Conservation (phyloP, 1,284 basidiomycete genomes). For the Leucoagaricus sp. region DNA sequence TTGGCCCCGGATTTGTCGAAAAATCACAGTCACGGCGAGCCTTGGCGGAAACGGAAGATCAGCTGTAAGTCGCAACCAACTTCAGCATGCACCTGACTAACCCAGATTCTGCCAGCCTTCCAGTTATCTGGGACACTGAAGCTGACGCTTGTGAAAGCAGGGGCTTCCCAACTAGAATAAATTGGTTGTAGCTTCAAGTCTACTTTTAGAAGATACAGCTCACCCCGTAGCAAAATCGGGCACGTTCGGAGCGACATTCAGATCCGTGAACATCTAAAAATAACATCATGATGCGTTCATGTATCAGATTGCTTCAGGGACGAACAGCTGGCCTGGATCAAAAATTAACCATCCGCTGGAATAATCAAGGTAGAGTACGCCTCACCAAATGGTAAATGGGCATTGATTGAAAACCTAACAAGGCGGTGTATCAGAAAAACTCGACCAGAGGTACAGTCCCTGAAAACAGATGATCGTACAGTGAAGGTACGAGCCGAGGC, state of each 20-base stretch:
- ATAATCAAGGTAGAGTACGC: constrained; percentile 9
- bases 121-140: constrained; percentile 50
- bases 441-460: background rate
- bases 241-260: constrained; percentile 37
- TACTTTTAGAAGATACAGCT: constrained; percentile 4
- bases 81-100: constrained; percentile 15
- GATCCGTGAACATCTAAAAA: constrained; percentile 42
- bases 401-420: constrained; percentile 40
- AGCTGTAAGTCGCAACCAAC: background rate
- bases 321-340: constrained; percentile 17
- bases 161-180: constrained; percentile 40
- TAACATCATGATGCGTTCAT: background rate
- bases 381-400: constrained; percentile 46
- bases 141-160: constrained; percentile 32
- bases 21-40: constrained; percentile 50
- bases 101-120: constrained; percentile 51
- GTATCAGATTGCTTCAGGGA: background rate
- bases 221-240: constrained; percentile 41
- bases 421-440: background rate
- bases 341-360: background rate
- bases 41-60: constrained; percentile 23
- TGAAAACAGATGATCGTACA: background rate
- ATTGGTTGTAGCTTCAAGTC: background rate
- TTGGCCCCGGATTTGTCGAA: constrained; percentile 43
- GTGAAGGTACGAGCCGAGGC: constrained; percentile 32